phyloP scores from a whole-genome alignment of 305 asterid species.

The Solanum aculeatissimum region DNA sequence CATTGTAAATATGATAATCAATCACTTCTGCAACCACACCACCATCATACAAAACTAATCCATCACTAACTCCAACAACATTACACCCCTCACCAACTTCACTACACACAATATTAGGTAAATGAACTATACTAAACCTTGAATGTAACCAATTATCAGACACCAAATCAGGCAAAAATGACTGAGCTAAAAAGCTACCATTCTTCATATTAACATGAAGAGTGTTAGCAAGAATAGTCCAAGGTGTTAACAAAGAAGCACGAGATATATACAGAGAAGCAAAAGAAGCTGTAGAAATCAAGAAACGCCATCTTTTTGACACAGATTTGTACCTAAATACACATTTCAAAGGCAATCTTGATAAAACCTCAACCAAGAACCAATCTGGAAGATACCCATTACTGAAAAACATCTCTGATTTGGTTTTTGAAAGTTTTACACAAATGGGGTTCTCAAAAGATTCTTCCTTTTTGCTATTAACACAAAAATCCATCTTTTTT shows the following conservation, averaged over 20 bases:
- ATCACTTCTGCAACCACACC: not conserved
- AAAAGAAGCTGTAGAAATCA: not conserved
- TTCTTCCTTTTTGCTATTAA: not conserved
- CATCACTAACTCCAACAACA: not conserved
- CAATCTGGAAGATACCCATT: not conserved
- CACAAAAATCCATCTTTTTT: not conserved
- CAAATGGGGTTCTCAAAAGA: not conserved
- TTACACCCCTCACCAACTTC: not conserved
- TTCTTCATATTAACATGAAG: not conserved
- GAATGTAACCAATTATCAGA: not conserved
- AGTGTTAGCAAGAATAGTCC: not conserved
- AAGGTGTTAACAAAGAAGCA: not conserved
- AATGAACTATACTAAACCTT: not conserved
- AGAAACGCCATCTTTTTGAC: not conserved
- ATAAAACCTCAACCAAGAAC: not conserved
- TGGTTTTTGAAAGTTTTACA: not conserved
- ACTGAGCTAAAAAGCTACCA: not conserved
- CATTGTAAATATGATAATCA: not conserved
- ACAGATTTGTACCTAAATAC: slow-evolving; percentile 5
- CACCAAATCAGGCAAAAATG: not conserved
- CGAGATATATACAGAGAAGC: not conserved
- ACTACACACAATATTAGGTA: not conserved
- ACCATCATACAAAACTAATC: not conserved
- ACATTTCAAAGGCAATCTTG: not conserved
- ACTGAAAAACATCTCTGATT: not conserved